Conservation (phyloP, 768 basidiomycete genomes). For the Trametes maxima region DNA sequence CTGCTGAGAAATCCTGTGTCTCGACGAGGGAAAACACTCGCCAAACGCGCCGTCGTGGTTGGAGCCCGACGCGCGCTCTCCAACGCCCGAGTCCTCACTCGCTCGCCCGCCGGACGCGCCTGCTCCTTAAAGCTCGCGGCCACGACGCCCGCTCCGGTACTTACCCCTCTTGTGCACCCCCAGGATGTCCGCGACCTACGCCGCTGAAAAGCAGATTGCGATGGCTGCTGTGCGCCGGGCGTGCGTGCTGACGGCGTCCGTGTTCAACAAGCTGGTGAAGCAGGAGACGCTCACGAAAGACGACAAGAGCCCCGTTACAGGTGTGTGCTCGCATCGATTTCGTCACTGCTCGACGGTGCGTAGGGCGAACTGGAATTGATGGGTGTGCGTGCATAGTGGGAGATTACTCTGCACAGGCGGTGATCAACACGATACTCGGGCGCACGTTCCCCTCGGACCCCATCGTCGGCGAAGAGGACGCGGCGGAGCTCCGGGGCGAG, state of each 20-base stretch:
- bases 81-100: no score
- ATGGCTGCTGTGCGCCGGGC: constrained; percentile 87
- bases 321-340: constrained; percentile 33
- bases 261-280: constrained; percentile 84
- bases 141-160: no score
- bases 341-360: not conserved
- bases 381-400: constrained; percentile 57
- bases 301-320: constrained; percentile 77
- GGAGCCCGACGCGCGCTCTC: no score
- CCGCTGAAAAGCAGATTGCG: constrained; percentile 78
- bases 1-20: no score
- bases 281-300: constrained; percentile 87
- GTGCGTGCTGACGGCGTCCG: constrained; percentile 77
- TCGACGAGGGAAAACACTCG: no score
- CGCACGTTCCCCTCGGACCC: constrained; percentile 81
- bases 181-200: constrained; percentile 37
- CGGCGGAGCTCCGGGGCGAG: constrained; percentile 67
- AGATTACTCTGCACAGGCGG: constrained; percentile 92
- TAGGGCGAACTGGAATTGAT: not conserved
- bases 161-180: no score
- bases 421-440: constrained; percentile 80
- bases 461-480: constrained; percentile 96
- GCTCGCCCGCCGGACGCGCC: no score
- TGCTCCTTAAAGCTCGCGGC: no score
- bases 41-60: no score